These are phyloP conservation scores for Aquilaria sinensis DNA, from an alignment of 345 rosid genomes.

Conservation along the genomic window DNA sequence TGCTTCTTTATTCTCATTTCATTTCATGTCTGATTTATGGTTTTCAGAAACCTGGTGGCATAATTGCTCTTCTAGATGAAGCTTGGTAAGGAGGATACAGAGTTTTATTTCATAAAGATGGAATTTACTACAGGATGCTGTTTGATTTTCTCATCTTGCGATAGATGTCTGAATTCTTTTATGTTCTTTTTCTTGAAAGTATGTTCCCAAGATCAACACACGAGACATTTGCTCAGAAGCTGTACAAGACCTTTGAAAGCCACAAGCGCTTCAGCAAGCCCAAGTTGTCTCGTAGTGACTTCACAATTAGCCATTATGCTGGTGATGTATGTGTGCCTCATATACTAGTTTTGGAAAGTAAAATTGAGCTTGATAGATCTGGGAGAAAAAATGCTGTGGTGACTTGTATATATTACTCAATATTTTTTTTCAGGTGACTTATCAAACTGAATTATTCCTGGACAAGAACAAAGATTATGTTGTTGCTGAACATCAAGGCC, in stretches of 20 bases:
- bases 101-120: too few relatives aligned
- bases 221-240: conserved; percentile 97
- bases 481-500: conserved; percentile 96
- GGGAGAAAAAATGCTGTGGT: neutral
- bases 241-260: conserved; percentile 91
- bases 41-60: conserved; percentile 99
- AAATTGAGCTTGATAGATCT: conserved; percentile 8
- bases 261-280: conserved; percentile 94
- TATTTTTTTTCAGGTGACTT: conserved; percentile 64
- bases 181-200: conserved; percentile 31
- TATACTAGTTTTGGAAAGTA: conserved; percentile 6
- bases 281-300: conserved; percentile 89
- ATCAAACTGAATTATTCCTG: conserved; percentile 88
- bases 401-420: conserved; percentile 11
- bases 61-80: conserved; percentile 97
- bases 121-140: neutral
- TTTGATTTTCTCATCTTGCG: conserved; percentile 8
- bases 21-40: neutral
- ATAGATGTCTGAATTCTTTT: conserved; percentile 19
- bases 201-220: conserved; percentile 99
- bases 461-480: conserved; percentile 99
- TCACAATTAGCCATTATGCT: conserved; percentile 97
- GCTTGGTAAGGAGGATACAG: conserved; percentile 67
- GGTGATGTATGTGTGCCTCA: conserved; percentile 75
- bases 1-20: too few relatives aligned